phyloP scores from a whole-genome alignment of 2,329 filamentous ascomycete genomes.

The Penicillium sp. region DNA sequence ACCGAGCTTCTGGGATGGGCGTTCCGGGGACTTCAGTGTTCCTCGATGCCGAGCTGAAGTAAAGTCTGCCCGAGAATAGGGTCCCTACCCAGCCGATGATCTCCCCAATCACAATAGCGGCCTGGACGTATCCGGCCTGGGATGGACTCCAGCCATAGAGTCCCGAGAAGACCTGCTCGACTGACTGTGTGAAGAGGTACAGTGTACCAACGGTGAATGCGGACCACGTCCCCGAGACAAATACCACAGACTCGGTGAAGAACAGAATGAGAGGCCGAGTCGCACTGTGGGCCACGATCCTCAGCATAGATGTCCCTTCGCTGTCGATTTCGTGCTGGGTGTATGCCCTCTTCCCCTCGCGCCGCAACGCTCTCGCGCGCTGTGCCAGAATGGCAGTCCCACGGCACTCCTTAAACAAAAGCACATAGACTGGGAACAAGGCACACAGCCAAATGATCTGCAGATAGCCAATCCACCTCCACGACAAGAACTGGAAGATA shows the following conservation, averaged over 20 bases:
- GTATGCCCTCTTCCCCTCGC: conserved; percentile 27
- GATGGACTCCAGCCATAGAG: conserved; percentile 28
- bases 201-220: conserved; percentile 45
- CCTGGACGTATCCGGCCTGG: conserved; percentile 41
- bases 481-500: conserved; percentile 24
- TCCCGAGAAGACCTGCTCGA: conserved; percentile 43
- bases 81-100: conserved; percentile 39
- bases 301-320: conserved; percentile 21
- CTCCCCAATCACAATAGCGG: conserved; percentile 45
- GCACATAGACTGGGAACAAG: conserved; percentile 40
- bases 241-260: conserved; percentile 45
- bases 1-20: conserved; percentile 45
- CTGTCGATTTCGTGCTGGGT: conserved; percentile 38
- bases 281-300: conserved; percentile 36
- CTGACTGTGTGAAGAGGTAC: conserved; percentile 45
- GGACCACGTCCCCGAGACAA: conserved; percentile 45
- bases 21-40: conserved; percentile 42
- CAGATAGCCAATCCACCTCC: conserved; percentile 43
- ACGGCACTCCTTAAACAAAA: conserved; percentile 44
- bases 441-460: conserved; percentile 43
- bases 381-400: conserved; percentile 41
- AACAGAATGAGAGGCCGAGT: conserved; percentile 39
- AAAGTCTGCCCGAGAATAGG: conserved; percentile 28
- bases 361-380: conserved; percentile 37
- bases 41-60: conserved; percentile 30